These are phyloP conservation scores for Fusarium dimerum DNA, from an alignment of 2,329 filamentous ascomycete species.

Conservation along the genomic window DNA sequence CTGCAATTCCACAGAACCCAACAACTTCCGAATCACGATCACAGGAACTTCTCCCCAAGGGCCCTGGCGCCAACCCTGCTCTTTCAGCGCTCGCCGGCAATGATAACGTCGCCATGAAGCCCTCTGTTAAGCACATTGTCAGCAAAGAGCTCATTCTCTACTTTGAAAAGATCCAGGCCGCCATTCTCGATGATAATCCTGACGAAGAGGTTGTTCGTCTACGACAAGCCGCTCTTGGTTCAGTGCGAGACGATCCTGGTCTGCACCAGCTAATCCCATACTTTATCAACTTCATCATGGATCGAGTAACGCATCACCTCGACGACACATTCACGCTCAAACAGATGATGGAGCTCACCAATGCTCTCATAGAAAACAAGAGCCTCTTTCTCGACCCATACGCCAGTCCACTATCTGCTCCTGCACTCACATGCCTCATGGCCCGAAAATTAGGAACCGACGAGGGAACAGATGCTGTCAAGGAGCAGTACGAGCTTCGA, in stretches of 20 bases:
- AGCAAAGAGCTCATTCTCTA: constrained; percentile 96
- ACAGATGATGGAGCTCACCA: constrained; percentile 89
- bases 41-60: constrained; percentile 86
- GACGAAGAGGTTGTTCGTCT: constrained; percentile 74
- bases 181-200: constrained; percentile 83
- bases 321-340: constrained; percentile 86
- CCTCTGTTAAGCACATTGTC: constrained; percentile 91
- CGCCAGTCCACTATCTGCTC: constrained; percentile 70
- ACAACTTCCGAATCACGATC: constrained; percentile 80
- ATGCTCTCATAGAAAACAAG: constrained; percentile 81
- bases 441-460: constrained; percentile 70
- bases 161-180: constrained; percentile 91
- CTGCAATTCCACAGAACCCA: constrained; percentile 94
- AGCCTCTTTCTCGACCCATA: constrained; percentile 71
- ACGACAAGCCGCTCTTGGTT: constrained; percentile 81
- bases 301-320: constrained; percentile 91
- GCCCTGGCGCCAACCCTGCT: constrained; percentile 81
- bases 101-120: constrained; percentile 82
- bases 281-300: constrained; percentile 92
- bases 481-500: constrained; percentile 75
- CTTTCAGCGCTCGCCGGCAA: constrained; percentile 79
- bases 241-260: constrained; percentile 84
- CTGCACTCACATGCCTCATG: constrained; percentile 88
- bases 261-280: constrained; percentile 95
- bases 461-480: constrained; percentile 52